Evolutionary conservation across 192 early-diverging fungal genomes (phyloP).

Genomic region (Dissophora ornata): DNA sequence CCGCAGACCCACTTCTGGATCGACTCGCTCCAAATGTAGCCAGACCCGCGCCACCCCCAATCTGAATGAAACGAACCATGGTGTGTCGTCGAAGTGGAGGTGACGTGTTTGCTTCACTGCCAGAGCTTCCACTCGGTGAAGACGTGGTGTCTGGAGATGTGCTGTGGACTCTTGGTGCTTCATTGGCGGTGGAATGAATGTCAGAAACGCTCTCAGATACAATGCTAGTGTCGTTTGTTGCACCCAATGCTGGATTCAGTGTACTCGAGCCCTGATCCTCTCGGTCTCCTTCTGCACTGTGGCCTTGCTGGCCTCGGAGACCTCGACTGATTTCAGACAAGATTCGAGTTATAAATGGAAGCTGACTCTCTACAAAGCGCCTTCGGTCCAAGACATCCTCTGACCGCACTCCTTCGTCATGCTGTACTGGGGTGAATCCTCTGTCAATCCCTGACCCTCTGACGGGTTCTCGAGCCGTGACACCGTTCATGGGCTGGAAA

Average conservation of each 20-base stretch:
- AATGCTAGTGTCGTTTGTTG: not conserved
- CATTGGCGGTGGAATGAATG: not conserved
- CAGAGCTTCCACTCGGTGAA: not conserved
- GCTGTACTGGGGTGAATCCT: not conserved
- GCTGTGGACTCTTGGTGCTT: not conserved
- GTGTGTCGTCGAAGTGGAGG: conserved; percentile 10
- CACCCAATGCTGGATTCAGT: not conserved
- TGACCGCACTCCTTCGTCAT: not conserved
- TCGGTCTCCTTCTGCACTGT: conserved; percentile 7
- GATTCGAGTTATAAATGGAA: conserved; percentile 19
- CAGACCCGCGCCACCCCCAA: conserved; percentile 3
- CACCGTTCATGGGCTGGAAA: conserved; percentile 1
- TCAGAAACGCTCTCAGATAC: not conserved
- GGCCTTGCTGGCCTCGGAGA: conserved; percentile 1
- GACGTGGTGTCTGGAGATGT: not conserved
- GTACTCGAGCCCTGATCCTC: not conserved
- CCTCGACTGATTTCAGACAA: conserved; percentile 14
- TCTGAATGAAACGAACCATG: conserved; percentile 23
- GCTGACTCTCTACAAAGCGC: conserved; percentile 7
- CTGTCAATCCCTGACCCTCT: not conserved
- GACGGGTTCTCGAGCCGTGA: conserved; percentile 1
- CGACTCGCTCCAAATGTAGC: not conserved
- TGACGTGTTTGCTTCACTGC: conserved; percentile 3
- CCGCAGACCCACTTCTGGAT: conserved; percentile 3
- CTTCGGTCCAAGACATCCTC: conserved; percentile 1